phyloP scores from a whole-genome alignment of 805 yeast genomes.

The Ogataea populi-albae region DNA sequence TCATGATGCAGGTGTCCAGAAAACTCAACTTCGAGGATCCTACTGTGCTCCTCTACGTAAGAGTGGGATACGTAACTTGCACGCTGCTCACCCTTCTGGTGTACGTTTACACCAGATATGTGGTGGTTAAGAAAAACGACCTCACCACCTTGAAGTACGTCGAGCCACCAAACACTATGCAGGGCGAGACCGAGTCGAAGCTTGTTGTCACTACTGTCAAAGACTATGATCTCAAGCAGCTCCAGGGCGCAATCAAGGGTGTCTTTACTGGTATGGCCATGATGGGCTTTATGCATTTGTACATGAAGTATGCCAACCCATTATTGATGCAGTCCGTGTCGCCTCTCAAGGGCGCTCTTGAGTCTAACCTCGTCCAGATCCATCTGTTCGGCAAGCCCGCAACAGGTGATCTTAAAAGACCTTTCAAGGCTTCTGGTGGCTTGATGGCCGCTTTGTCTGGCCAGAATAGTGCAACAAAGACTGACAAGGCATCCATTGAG shows the following conservation, averaged over 20 bases:
- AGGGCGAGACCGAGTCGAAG: constrained; percentile 69
- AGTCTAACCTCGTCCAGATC: constrained; percentile 86
- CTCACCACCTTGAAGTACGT: constrained; percentile 89
- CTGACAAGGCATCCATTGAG: constrained; percentile 84
- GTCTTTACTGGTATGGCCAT: constrained; percentile 86
- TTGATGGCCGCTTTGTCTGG: constrained; percentile 56
- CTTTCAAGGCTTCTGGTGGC: constrained; percentile 80
- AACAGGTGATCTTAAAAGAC: constrained; percentile 89
- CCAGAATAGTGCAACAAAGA: constrained; percentile 43
- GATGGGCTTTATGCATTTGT: constrained; percentile 98
- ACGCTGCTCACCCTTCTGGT: constrained; percentile 62
- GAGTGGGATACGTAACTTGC: constrained; percentile 67
- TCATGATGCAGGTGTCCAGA: constrained; percentile 94
- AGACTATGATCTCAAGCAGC: constrained; percentile 91
- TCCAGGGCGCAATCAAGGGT: constrained; percentile 75
- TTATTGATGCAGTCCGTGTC: constrained; percentile 91
- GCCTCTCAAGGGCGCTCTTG: constrained; percentile 86
- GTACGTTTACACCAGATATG: constrained; percentile 60
- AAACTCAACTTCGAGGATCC: constrained; percentile 88
- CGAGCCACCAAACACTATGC: constrained; percentile 76
- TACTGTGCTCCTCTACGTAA: constrained; percentile 63
- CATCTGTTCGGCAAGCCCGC: constrained; percentile 83
- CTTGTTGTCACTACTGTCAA: constrained; percentile 87
- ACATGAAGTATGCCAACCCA: constrained; percentile 97
- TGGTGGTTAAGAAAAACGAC: constrained; percentile 75